A percentile compares a stretch with the other conserved stretches of the same genome.
Evolutionary conservation across 306 rosid species (phyloP).

Genomic region (Corylus heterophylla): DNA sequence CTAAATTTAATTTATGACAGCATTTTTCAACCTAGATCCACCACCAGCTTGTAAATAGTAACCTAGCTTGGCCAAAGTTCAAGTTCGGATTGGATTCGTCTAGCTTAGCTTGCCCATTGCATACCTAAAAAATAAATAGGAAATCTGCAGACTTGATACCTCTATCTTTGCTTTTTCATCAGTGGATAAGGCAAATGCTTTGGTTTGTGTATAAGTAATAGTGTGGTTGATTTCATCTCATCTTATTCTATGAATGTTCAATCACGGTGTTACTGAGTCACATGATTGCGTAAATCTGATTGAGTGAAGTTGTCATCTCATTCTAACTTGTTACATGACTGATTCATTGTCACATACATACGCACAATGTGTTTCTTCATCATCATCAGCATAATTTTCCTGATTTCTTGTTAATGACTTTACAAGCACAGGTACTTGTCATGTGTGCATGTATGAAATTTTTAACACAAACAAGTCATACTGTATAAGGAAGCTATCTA

Average conservation of each 20-base stretch:
- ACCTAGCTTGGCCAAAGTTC: too few relatives aligned
- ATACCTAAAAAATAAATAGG: background rate
- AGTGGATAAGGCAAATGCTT: background rate
- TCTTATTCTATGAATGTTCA: background rate
- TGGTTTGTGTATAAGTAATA: background rate
- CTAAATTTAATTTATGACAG: too few relatives aligned
- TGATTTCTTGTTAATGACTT: too few relatives aligned
- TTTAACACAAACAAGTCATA: background rate
- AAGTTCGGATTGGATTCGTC: too few relatives aligned
- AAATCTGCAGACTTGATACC: background rate
- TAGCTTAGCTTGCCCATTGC: background rate
- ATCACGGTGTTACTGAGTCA: background rate
- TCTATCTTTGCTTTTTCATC: background rate
- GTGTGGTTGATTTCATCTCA: background rate
- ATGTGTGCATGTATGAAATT: background rate
- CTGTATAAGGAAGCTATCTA: background rate
- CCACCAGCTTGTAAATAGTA: too few relatives aligned
- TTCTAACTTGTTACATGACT: background rate
- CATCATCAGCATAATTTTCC: too few relatives aligned
- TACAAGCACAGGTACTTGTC: too few relatives aligned
- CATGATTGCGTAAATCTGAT: background rate
- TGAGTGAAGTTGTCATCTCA: background rate
- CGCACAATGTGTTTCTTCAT: too few relatives aligned
- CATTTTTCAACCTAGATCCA: too few relatives aligned
- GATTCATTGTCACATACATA: background rate